Evolutionary conservation across 352 stramenopile species (phyloP), one percentile per base, ranked within the genome.

Genomic region (Phytopythium litorale): DNA sequence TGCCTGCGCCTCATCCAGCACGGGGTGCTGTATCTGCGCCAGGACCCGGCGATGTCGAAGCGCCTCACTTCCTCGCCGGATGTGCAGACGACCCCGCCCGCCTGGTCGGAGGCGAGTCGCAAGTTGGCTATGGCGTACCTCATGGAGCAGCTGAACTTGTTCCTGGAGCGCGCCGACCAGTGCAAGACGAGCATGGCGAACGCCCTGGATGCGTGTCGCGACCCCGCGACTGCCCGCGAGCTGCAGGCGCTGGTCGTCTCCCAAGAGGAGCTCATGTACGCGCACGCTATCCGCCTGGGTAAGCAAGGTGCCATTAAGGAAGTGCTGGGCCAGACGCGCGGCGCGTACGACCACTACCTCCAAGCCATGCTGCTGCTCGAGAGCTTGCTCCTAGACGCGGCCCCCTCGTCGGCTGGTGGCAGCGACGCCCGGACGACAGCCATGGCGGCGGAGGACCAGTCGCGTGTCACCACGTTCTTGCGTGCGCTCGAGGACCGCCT

Each of bases 291-390:
- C 51, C 78, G 78, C 37, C 64, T 89, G 11, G 82, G 76, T 23
- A 81, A 83, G 32, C 75, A 92, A 62, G 80, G 72, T 1, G 79
- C 82, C 1, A 77, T 92, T 33, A 81, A 87, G 32, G 80, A 89
- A 72, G 82, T 89, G 43, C 69, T 92, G 18, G 80, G 82, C 13
- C 82, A 89, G 52, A 74, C 67, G 33, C 76, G 67, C 28, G 61
- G 68, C 21, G 73, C 80, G 23, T 82, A 87, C 54, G 77, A 89
- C 52, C 69, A 83, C 23, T 88, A 89, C 53, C 54, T 87, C 38
- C 78, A 87, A 32, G 75, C 78, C 12, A 73, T 86, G 55, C 70
- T 89, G 6, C 55, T 87, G 43, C 64, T 88, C n/a, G 76, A 89
- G 64, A 89, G 76, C 49, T 62, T 89, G 53, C 25, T 88, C 21